Conservation (phyloP, 805 yeast species). For the Candida peoriensis region DNA sequence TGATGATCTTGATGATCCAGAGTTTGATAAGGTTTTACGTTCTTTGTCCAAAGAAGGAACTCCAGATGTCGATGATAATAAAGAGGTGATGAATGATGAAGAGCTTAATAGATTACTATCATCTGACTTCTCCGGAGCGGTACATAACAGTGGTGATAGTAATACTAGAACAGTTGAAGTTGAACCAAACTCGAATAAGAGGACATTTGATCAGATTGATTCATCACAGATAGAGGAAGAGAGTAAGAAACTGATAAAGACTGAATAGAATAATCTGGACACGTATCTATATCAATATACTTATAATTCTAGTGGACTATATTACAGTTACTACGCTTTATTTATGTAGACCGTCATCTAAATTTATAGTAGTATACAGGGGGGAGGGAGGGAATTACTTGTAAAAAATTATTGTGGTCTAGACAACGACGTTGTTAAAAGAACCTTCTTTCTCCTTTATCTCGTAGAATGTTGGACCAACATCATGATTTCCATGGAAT, state of each 20-base stretch:
- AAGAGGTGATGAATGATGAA: conserved; percentile 19
- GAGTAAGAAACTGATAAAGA: conserved; percentile 3
- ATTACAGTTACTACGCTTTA: too few relatives aligned
- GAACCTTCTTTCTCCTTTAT: conserved; percentile 84
- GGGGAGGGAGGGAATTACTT: too few relatives aligned
- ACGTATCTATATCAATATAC: too few relatives aligned
- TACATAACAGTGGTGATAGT: background rate
- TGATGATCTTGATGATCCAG: conserved; percentile 20
- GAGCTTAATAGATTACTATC: conserved; percentile 21
- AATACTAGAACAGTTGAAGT: too few relatives aligned
- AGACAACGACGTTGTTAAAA: conserved; percentile 65
- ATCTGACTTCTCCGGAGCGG: conserved; percentile 5
- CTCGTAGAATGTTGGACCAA: conserved; percentile 88
- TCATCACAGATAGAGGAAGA: conserved; percentile 1
- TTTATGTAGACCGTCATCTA: too few relatives aligned
- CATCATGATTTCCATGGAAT: conserved; percentile 92
- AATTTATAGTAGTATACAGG: too few relatives aligned
- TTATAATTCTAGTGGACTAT: too few relatives aligned
- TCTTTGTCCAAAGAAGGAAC: conserved; percentile 24
- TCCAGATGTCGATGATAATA: conserved; percentile 18
- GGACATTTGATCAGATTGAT: conserved; percentile 9
- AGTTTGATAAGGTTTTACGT: conserved; percentile 22
- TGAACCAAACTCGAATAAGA: too few relatives aligned
- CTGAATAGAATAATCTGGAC: conserved; percentile 1
- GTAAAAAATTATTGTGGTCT: too few relatives aligned